Base-by-base conservation (phyloP, 352 stramenopile genomes). In the Aphanomyces stellatus region DNA sequence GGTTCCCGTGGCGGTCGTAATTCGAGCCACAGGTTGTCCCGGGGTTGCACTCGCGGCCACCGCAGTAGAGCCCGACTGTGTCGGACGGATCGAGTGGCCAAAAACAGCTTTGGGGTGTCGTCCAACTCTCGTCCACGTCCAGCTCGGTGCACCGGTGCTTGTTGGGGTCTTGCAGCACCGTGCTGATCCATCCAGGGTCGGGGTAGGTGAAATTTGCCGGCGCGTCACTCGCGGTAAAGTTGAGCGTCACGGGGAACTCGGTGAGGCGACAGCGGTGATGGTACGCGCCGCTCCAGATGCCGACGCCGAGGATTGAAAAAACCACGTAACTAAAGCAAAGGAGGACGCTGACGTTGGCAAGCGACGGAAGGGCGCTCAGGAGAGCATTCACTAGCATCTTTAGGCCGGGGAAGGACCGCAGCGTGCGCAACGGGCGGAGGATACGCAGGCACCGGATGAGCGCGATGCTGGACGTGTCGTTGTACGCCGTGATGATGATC, bases 251-350 rank as follows among this genome's bases (percentile, higher is more conserved):
- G 7, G 88, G 86, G 59, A 84, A 84, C 30, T 76, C 69, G 10
- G 87, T 97, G 25, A 95, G 68, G 0, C 85, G 82, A 70, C 88
- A 97, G 30, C 85, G 71, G 13, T 78, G 76, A 51, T 84, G 92
- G 77, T 94, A 88, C 28, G 74, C 81, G 8, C 88, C 89, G 30
- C 74, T 72, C 59, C 94, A 97, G n/a, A 97, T 76, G 46, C 97
- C 88, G 33, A 96, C 84, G 0, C 86, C 90, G 1, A 97, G 73
- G 69, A 97, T 96, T 0, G 85, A 86, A 65, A 97, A 97, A 35
- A 97, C 88, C 31, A 90, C 80, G 64, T 97, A 97, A 0, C 96
- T 80, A 55, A 97, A 97, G 19, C 88, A 73, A 63, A 95, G 78
- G 4, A 97, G 67, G 13, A 96, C 80, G 6, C 95, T 65, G 24